Conservation (phyloP, 2,329 filamentous ascomycete genomes). For the Arthrobotrys megalospora region DNA sequence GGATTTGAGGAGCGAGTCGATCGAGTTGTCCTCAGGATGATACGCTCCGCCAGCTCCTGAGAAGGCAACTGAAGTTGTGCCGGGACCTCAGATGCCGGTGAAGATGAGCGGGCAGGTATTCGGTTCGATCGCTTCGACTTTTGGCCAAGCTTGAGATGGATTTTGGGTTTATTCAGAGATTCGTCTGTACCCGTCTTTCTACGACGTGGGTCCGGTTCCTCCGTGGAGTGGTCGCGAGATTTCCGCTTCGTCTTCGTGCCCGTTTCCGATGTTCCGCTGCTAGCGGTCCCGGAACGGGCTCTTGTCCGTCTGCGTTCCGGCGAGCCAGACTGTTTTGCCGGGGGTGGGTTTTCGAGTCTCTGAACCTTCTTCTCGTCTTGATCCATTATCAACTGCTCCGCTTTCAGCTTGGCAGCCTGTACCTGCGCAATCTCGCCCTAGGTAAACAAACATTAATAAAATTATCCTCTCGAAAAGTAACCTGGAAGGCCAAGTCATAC, state of each 20-base stretch:
- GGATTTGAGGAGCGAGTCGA: slow-evolving; percentile 39
- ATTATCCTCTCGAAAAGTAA: neutral
- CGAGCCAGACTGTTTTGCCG: neutral
- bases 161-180: slow-evolving; percentile 21
- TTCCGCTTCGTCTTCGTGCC: slow-evolving; percentile 45
- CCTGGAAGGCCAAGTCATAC: neutral
- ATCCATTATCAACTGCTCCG: slow-evolving; percentile 36
- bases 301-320: slow-evolving; percentile 15
- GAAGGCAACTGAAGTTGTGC: neutral
- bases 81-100: slow-evolving; percentile 20
- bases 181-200: slow-evolving; percentile 29
- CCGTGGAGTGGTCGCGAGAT: slow-evolving; percentile 52
- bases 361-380: slow-evolving; percentile 46
- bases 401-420: slow-evolving; percentile 37
- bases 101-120: slow-evolving; percentile 5
- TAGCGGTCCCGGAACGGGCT: slow-evolving; percentile 47
- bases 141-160: slow-evolving; percentile 28
- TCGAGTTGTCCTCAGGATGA: slow-evolving; percentile 44
- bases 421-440: slow-evolving; percentile 55
- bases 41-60: slow-evolving; percentile 4
- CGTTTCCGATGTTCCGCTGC: slow-evolving; percentile 45
- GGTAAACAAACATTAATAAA: neutral
- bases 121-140: slow-evolving; percentile 54
- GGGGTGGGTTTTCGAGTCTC: slow-evolving; percentile 26
- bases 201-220: slow-evolving; percentile 42